Evolutionary conservation across 1,284 basidiomycete genomes (phyloP).

Genomic region (Sanghuangporus weigelae): DNA sequence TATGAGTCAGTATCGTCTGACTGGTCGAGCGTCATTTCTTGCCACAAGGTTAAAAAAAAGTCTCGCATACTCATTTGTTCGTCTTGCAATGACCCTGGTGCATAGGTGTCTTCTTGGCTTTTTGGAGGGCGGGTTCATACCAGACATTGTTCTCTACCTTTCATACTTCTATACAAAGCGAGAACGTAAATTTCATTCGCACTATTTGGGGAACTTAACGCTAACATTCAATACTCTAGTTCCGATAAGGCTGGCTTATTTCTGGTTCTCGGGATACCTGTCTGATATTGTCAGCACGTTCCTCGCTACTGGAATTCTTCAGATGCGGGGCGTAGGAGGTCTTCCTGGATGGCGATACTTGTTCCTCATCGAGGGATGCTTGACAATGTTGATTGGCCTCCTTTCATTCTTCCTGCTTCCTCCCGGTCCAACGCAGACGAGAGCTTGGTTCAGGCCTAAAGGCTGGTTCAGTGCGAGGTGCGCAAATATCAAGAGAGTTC

Average conservation of each 20-base stretch:
- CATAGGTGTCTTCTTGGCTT: conserved; percentile 24
- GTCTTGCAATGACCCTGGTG: neutral
- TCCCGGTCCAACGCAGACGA: conserved; percentile 29
- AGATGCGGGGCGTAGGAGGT: conserved; percentile 26
- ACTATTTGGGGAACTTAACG: no score
- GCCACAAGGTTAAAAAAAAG: conserved; percentile 17
- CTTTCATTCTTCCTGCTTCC: conserved; percentile 32
- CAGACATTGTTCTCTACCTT: conserved; percentile 28
- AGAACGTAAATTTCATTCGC: conserved; percentile 22
- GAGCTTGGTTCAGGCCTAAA: conserved; percentile 26
- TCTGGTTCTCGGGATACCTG: conserved; percentile 29
- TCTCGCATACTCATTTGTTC: conserved; percentile 9
- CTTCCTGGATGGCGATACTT: conserved; percentile 23
- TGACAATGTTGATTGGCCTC: conserved; percentile 26
- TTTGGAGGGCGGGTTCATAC: conserved; percentile 33
- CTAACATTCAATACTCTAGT: no score
- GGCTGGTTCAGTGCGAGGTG: conserved; percentile 32
- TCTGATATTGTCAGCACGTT: conserved; percentile 24
- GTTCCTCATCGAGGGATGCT: conserved; percentile 14
- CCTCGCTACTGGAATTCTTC: conserved; percentile 28
- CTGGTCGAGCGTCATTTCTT: conserved; percentile 26
- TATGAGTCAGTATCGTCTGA: conserved; percentile 27
- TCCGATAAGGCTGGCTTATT: conserved; percentile 32
- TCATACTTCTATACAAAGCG: conserved; percentile 28
- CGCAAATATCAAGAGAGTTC: neutral